phyloP scores from a whole-genome alignment of 768 basidiomycete genomes.

The Crepidotus variabilis region DNA sequence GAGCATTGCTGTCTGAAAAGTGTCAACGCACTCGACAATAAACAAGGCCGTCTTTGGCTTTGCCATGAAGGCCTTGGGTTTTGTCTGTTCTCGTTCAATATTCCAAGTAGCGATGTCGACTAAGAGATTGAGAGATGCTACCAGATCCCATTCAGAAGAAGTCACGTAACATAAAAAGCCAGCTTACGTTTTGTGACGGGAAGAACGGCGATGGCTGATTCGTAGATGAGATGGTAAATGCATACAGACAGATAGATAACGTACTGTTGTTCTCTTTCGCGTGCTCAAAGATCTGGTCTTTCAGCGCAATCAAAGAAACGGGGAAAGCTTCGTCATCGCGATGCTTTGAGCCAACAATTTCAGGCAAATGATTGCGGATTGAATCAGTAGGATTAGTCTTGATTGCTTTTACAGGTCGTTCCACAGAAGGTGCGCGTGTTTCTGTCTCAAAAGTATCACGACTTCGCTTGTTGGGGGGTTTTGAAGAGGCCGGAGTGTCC shows the following conservation, averaged over 20 bases:
- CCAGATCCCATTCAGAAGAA: background rate
- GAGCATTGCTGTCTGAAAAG: background rate
- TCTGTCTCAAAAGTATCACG: constrained; percentile 15
- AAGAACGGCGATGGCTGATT: constrained; percentile 30
- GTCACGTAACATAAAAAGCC: background rate
- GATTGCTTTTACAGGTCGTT: constrained; percentile 18
- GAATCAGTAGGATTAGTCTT: constrained; percentile 20
- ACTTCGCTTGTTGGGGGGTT: constrained; percentile 13
- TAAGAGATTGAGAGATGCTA: constrained; percentile 25
- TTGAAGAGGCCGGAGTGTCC: background rate
- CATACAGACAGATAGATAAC: background rate
- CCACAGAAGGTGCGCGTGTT: constrained; percentile 6
- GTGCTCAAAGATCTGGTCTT: constrained; percentile 26
- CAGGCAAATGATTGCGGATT: constrained; percentile 31
- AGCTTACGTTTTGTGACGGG: constrained; percentile 23
- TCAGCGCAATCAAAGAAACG: constrained; percentile 14
- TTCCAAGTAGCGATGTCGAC: constrained; percentile 25
- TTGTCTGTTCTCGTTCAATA: constrained; percentile 21
- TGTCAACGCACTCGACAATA: constrained; percentile 27
- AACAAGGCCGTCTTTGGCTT: constrained; percentile 25
- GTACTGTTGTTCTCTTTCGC: constrained; percentile 36
- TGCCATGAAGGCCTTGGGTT: constrained; percentile 9
- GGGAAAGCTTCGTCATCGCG: constrained; percentile 15
- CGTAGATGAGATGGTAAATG: background rate
- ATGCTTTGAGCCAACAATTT: constrained; percentile 23